These are phyloP conservation scores for Leccinum glutinopallens DNA, from an alignment of 1,284 basidiomycete species.

Conservation along the genomic window DNA sequence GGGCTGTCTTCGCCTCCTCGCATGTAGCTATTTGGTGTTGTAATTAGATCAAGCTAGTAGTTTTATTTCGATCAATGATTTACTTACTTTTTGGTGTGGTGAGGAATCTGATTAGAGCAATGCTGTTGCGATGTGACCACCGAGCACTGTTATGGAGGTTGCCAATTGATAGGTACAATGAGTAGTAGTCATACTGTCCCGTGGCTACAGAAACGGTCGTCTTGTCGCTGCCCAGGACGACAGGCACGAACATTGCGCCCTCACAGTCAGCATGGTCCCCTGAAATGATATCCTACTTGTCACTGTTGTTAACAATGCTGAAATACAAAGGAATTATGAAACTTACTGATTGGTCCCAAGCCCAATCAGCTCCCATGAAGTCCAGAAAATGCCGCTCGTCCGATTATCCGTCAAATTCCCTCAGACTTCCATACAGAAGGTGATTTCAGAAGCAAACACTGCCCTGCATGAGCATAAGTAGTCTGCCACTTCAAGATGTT, in stretches of 20 bases:
- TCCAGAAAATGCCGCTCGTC: background rate
- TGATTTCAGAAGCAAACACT: no score
- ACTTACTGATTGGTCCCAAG: background rate
- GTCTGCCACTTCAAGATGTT: no score
- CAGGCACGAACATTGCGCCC: background rate
- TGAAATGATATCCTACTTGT: background rate
- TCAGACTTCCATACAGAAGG: no score
- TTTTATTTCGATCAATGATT: background rate
- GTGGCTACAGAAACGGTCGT: background rate
- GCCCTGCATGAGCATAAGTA: no score
- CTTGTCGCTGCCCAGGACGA: slow-evolving; percentile 5
- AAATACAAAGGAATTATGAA: background rate
- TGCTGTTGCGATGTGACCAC: background rate
- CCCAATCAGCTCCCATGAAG: background rate
- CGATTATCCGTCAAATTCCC: background rate
- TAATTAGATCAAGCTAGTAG: background rate
- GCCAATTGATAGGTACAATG: background rate
- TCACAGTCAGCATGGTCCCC: background rate
- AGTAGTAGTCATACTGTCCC: background rate
- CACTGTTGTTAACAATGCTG: background rate
- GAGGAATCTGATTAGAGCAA: background rate
- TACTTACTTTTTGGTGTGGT: background rate
- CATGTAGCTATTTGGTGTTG: background rate
- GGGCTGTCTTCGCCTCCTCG: background rate
- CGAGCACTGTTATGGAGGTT: background rate